phyloP scores from a whole-genome alignment of 2,329 filamentous ascomycete genomes.

The Amesomyces nigricolor region DNA sequence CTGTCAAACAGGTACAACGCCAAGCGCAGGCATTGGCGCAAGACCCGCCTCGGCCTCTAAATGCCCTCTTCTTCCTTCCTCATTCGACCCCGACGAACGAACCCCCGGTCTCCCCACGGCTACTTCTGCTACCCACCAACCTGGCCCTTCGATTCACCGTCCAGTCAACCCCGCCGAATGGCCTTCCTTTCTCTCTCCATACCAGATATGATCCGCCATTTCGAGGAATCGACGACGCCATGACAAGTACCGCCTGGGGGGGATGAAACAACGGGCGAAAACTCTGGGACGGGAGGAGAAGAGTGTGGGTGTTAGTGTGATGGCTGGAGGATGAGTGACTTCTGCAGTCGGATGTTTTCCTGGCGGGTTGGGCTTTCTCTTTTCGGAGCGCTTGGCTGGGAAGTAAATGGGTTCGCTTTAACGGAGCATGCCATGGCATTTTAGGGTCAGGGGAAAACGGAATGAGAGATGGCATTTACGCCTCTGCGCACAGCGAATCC shows the following conservation, averaged over 20 bases:
- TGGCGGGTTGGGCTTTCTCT: slow-evolving; percentile 18
- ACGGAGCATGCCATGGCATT: slow-evolving; percentile 27
- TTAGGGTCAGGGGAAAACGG: slow-evolving; percentile 26
- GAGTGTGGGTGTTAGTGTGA: not conserved
- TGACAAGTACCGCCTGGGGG: slow-evolving; percentile 1
- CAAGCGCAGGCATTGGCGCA: slow-evolving; percentile 99
- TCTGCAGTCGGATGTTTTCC: slow-evolving; percentile 5
- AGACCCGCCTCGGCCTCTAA: slow-evolving; percentile 99
- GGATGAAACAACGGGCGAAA: not conserved
- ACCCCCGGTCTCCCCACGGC: slow-evolving; percentile 9
- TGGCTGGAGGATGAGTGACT: not conserved
- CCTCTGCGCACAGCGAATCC: slow-evolving; percentile 9
- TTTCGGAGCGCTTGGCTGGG: slow-evolving; percentile 18
- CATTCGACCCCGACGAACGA: slow-evolving; percentile 17
- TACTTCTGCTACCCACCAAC: not conserved
- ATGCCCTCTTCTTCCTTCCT: slow-evolving; percentile 45
- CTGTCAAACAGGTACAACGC: slow-evolving; percentile 81
- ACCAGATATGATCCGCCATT: not conserved
- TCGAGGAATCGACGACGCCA: slow-evolving; percentile 3
- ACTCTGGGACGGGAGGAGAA: not conserved
- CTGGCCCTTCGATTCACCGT: not conserved
- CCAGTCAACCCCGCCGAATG: not conserved
- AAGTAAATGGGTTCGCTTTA: slow-evolving; percentile 17
- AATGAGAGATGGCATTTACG: slow-evolving; percentile 24
- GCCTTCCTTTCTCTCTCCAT: not conserved